phyloP scores from a whole-genome alignment of 768 basidiomycete species.

The Rhizopogon roseolus region DNA sequence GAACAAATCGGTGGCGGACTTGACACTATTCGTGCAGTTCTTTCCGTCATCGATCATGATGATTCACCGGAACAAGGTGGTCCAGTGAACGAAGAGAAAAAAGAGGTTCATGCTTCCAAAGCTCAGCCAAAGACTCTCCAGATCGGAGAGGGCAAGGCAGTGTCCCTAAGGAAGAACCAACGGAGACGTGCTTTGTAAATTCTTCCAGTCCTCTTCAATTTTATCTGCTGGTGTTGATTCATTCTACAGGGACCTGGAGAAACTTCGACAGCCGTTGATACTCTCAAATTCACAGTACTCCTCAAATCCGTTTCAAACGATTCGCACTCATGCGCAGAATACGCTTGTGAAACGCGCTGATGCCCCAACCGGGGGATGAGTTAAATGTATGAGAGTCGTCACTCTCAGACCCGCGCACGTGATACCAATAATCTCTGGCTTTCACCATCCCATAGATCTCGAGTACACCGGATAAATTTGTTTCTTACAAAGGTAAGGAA shows the following conservation, averaged over 20 bases:
- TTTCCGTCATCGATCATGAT: constrained; percentile 46
- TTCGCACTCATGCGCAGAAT: constrained; percentile 76
- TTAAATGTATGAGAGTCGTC: background rate
- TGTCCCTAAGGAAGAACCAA: constrained; percentile 56
- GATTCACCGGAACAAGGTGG: constrained; percentile 16
- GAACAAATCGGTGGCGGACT: constrained; percentile 53
- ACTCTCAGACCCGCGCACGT: background rate
- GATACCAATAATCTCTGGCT: background rate
- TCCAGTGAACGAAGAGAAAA: constrained; percentile 10
- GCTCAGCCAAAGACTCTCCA: constrained; percentile 36
- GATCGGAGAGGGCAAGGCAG: constrained; percentile 64
- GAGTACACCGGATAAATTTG: background rate
- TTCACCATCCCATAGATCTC: background rate
- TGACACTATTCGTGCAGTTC: constrained; percentile 46
- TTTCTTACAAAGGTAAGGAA: background rate
- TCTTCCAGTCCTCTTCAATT: constrained; percentile 4
- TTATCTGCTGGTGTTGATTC: background rate
- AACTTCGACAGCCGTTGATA: constrained; percentile 65
- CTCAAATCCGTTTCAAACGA: constrained; percentile 70
- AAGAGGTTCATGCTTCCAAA: constrained; percentile 12
- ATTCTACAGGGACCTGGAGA: constrained; percentile 53
- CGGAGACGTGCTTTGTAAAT: constrained; percentile 67
- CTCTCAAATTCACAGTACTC: constrained; percentile 60
- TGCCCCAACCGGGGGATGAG: background rate
- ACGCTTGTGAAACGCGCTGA: constrained; percentile 55